Evolutionary conservation across 176 grass and related monocot species (phyloP), one percentile per base, ranked within the genome.

Genomic region (Aegilops tauschii): DNA sequence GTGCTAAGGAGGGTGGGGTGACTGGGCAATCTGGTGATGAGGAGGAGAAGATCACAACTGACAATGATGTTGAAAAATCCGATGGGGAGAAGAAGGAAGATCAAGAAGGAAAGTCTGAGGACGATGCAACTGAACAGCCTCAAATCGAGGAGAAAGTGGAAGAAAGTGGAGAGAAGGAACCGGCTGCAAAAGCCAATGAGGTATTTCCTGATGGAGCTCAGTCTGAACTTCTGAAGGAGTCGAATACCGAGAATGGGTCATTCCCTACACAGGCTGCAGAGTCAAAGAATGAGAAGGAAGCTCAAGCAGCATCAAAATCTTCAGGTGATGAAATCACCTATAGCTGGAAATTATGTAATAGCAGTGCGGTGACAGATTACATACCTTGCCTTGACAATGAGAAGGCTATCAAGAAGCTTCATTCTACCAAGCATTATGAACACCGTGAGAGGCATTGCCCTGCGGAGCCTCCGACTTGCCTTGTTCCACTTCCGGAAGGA

Each of bases 361-460:
- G 29, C 83, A 85, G 61, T 54, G 82, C 89, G 12, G 76, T 68
- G 5, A 72, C 87, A 47, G 97, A 99, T 92, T 99, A 97, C 83
- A 95, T 99, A 63, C 97, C 97, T 91, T 99, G 97, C 85, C 94
- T 99, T 70, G 97, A 99, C 78, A 97, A 99, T 56, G 89, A 89
- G 86, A 96, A 93, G 85, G 92, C 94, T 80, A 94, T 99, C 78
- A 97, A 90, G 90, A 94, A 92, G 64, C 92, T 99, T 84, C 85
- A 69, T 58, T 85, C 77, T 49, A 99, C 94, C 44, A 96, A 94
- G 67, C 97, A 99, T 80, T 99, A 94, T 39, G 94, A 99, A 84
- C 97, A 99, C 76, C 89, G 97, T 42, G 97, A 99, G 89, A 91
- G 97, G 68, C 97, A 99, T 88, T 99, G 97, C 69, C 97, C 94